phyloP scores from a whole-genome alignment of 108 stramenopile species.

The Fistulifera pelliculosa region DNA sequence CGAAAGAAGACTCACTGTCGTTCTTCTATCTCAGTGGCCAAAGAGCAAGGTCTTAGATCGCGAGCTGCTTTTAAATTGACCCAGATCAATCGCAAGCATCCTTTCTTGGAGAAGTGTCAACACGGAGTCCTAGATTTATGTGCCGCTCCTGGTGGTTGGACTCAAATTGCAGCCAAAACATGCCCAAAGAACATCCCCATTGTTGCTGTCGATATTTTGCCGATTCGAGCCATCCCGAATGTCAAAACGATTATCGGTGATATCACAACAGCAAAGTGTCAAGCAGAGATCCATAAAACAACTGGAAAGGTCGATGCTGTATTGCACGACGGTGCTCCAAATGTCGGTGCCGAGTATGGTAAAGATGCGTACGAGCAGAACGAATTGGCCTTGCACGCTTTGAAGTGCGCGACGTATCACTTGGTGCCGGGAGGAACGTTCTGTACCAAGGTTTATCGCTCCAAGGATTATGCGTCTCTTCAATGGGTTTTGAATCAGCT shows the following conservation, averaged over 20 bases:
- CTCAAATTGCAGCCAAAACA: constrained; percentile 86
- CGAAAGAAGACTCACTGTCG: neutral
- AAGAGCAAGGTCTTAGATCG: constrained; percentile 95
- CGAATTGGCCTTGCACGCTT: constrained; percentile 90
- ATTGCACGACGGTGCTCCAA: constrained; percentile 99
- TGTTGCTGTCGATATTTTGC: constrained; percentile 95
- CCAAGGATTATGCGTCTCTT: constrained; percentile 90
- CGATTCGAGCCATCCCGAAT: constrained; percentile 80
- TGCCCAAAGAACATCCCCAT: constrained; percentile 41
- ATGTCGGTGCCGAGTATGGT: constrained; percentile 93
- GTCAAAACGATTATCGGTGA: constrained; percentile 93
- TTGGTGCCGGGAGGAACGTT: constrained; percentile 83
- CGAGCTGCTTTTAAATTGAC: constrained; percentile 97
- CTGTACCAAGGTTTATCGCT: constrained; percentile 97
- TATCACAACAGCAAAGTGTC: constrained; percentile 95
- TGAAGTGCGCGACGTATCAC: constrained; percentile 94
- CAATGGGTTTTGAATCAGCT: constrained; percentile 97
- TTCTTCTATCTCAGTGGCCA: constrained; percentile 72
- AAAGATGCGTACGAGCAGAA: constrained; percentile 98
- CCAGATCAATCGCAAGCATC: constrained; percentile 97
- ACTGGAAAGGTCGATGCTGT: constrained; percentile 86
- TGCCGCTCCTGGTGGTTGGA: constrained; percentile 99
- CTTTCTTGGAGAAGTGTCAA: constrained; percentile 47
- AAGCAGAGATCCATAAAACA: constrained; percentile 68
- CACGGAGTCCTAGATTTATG: constrained; percentile 93